These are phyloP conservation scores for Metschnikowia anglica DNA, from an alignment of 805 yeast species.

Conservation along the genomic window DNA sequence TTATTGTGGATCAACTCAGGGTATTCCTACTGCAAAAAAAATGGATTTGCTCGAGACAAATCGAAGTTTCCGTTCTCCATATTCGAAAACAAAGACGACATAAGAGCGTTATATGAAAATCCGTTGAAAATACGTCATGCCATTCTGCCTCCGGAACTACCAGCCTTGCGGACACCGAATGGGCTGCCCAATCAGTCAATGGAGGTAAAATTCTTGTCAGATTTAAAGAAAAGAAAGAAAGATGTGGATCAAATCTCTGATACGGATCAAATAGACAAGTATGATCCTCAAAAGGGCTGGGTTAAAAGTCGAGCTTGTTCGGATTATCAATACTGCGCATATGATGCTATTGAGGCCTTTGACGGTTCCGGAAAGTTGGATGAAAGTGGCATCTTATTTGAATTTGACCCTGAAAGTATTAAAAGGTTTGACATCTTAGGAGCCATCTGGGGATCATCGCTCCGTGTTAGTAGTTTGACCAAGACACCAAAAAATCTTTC, in stretches of 20 bases:
- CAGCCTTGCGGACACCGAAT: slow-evolving; percentile 26
- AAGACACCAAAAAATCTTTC: neutral
- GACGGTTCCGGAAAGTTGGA: slow-evolving; percentile 14
- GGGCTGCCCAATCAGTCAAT: slow-evolving; percentile 21
- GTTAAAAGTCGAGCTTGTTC: slow-evolving; percentile 35
- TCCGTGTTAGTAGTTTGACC: slow-evolving; percentile 6
- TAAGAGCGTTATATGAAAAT: slow-evolving; percentile 22
- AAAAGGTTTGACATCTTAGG: slow-evolving; percentile 32
- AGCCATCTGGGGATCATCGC: slow-evolving; percentile 36
- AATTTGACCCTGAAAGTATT: slow-evolving; percentile 20
- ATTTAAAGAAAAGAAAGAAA: slow-evolving; percentile 25
- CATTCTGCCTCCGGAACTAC: slow-evolving; percentile 41
- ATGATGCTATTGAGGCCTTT: slow-evolving; percentile 28
- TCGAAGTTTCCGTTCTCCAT: slow-evolving; percentile 29
- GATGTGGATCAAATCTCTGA: slow-evolving; percentile 36
- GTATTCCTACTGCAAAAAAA: slow-evolving; percentile 42
- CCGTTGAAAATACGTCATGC: slow-evolving; percentile 39
- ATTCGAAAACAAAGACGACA: slow-evolving; percentile 17
- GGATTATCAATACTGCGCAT: slow-evolving; percentile 43
- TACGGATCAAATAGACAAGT: slow-evolving; percentile 21
- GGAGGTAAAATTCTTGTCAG: slow-evolving; percentile 20
- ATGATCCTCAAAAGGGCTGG: slow-evolving; percentile 46
- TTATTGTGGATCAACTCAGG: slow-evolving; percentile 48
- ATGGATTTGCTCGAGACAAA: slow-evolving; percentile 35
- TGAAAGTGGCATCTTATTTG: slow-evolving; percentile 27